These are phyloP conservation scores for Solanum hybrid DNA, from an alignment of 305 asterid species.

Conservation along the genomic window DNA sequence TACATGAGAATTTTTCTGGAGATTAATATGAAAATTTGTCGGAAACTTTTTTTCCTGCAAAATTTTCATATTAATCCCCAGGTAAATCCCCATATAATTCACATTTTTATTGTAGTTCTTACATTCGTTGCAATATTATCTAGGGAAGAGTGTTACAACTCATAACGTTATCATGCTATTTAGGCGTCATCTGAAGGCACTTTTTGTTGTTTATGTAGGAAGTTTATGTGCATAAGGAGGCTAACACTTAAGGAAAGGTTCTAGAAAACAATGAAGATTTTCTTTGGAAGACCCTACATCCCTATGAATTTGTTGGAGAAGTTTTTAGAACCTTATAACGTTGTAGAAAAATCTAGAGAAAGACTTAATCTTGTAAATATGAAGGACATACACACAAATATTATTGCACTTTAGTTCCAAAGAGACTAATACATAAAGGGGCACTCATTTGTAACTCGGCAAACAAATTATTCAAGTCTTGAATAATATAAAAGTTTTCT, in stretches of 20 bases:
- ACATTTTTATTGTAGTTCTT: no score
- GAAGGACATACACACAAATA: not conserved
- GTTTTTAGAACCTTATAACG: not conserved
- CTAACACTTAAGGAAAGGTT: not conserved
- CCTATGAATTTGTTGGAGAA: not conserved
- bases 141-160: not conserved
- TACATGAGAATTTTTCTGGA: no score
- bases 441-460: not conserved
- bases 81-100: no score
- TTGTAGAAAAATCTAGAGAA: not conserved
- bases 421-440: not conserved
- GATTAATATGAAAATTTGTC: no score
- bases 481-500: not conserved
- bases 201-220: not conserved
- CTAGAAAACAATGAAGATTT: not conserved
- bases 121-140: not conserved
- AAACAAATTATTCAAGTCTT: not conserved
- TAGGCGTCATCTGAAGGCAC: not conserved
- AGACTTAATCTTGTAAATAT: not conserved
- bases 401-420: not conserved
- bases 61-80: no score
- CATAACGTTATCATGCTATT: not conserved
- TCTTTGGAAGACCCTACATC: not conserved
- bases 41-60: no score
- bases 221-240: not conserved